Evolutionary conservation across 2,329 filamentous ascomycete species (phyloP).

Genomic region (Penicillium sp.): DNA sequence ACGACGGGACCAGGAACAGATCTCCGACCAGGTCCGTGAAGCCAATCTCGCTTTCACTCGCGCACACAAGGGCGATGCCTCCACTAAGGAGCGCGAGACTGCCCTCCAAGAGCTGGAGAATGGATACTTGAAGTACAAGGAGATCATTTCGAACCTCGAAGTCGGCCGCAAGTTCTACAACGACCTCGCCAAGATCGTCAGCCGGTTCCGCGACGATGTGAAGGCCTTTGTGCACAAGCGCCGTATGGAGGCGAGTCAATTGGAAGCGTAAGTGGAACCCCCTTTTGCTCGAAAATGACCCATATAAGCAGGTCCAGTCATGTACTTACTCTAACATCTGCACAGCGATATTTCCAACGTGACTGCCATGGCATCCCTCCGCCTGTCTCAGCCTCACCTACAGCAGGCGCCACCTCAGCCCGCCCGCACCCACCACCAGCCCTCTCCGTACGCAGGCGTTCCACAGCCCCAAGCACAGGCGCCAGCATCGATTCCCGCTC

Average conservation of each 20-base stretch:
- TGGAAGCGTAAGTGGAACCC: slow-evolving; percentile 67
- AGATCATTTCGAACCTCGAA: slow-evolving; percentile 89
- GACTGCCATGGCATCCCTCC: slow-evolving; percentile 61
- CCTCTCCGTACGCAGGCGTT: slow-evolving; percentile 36
- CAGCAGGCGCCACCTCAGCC: slow-evolving; percentile 40
- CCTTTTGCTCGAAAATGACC: not conserved
- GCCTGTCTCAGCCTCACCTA: slow-evolving; percentile 46
- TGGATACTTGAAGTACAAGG: slow-evolving; percentile 94
- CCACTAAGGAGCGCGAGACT: slow-evolving; percentile 75
- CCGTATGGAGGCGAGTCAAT: slow-evolving; percentile 74
- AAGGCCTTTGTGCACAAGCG: slow-evolving; percentile 78
- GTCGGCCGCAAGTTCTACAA: slow-evolving; percentile 96
- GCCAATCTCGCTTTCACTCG: slow-evolving; percentile 78
- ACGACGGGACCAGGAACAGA: slow-evolving; percentile 72
- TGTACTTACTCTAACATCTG: slow-evolving; percentile 15
- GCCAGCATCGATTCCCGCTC: slow-evolving; percentile 43
- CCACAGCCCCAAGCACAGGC: slow-evolving; percentile 31
- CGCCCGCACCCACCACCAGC: slow-evolving; percentile 31
- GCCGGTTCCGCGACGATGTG: slow-evolving; percentile 79
- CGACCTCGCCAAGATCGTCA: slow-evolving; percentile 85
- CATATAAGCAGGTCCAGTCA: no score
- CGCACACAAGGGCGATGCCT: slow-evolving; percentile 69
- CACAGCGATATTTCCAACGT: slow-evolving; percentile 59
- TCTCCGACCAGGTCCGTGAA: slow-evolving; percentile 70
- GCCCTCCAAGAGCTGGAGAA: slow-evolving; percentile 87